A percentile compares a stretch with the other conserved stretches of the same genome.
Conservation (phyloP, 106 monocot genomes). For the Narthecium ossifragum region DNA sequence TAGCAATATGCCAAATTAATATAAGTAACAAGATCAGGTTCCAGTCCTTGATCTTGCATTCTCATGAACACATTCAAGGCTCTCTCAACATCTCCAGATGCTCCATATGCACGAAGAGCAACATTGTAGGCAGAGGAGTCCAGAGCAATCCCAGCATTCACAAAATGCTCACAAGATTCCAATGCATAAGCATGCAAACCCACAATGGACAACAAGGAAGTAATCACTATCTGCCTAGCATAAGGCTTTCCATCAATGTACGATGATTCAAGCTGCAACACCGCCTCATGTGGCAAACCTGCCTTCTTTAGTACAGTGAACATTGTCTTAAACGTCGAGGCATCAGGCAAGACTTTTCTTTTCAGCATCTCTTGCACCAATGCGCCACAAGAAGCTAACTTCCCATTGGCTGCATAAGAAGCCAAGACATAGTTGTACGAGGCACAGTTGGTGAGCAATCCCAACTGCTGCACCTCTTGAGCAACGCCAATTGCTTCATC, state of each 20-base stretch:
- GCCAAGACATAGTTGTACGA: conserved; percentile 64
- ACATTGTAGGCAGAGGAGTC: conserved; percentile 54
- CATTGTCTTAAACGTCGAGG: conserved; percentile 44
- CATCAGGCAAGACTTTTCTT: conserved; percentile 37
- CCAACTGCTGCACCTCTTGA: conserved; percentile 41
- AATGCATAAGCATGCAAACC: conserved; percentile 49
- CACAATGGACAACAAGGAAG: conserved; percentile 47
- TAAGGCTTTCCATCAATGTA: conserved; percentile 47
- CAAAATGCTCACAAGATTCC: conserved; percentile 39
- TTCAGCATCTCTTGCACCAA: conserved; percentile 57
- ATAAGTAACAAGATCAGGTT: conserved; percentile 58
- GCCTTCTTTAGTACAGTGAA: conserved; percentile 59
- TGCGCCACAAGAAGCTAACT: conserved; percentile 54
- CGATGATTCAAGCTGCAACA: conserved; percentile 47
- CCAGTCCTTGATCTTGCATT: conserved; percentile 67
- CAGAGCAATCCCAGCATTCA: conserved; percentile 22
- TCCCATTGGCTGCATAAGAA: conserved; percentile 44
- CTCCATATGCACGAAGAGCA: conserved; percentile 59
- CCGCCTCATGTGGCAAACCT: conserved; percentile 38
- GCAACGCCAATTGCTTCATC: conserved; percentile 44
- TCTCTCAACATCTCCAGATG: conserved; percentile 43
- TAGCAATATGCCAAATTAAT: conserved; percentile 61
- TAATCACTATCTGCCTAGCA: conserved; percentile 43
- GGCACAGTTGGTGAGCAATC: conserved; percentile 45
- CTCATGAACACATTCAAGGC: conserved; percentile 63